These are phyloP conservation scores for Spongospora subterranea DNA, from an alignment of 208 protist genomes.

Conservation along the genomic window DNA sequence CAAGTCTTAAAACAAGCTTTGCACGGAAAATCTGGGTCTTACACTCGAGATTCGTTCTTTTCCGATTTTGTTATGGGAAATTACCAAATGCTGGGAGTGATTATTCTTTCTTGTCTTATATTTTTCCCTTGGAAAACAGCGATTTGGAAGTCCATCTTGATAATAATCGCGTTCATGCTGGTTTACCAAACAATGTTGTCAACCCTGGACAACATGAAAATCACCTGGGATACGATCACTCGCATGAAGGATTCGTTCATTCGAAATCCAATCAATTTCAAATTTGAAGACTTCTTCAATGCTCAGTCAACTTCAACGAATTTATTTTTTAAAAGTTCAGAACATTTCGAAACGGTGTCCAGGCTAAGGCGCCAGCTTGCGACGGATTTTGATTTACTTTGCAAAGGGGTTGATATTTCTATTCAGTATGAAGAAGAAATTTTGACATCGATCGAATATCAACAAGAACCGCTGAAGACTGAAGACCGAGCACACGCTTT, in stretches of 20 bases:
- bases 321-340: not conserved
- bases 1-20: not conserved
- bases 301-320: not conserved
- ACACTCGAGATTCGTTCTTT: not conserved
- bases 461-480: not conserved
- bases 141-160: not conserved
- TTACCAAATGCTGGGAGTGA: not conserved
- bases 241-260: not conserved
- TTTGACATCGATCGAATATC: not conserved
- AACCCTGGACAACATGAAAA: not conserved
- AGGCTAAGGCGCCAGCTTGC: not conserved
- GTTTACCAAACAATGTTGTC: not conserved
- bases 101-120: not conserved
- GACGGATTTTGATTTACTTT: not conserved
- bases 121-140: not conserved
- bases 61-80: not conserved
- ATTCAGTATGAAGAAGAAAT: not conserved
- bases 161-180: not conserved
- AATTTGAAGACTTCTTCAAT: not conserved
- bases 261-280: not conserved
- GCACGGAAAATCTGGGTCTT: not conserved
- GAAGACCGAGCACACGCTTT: not conserved
- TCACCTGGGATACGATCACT: not conserved
- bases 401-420: not conserved
- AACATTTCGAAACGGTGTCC: not conserved